Evolutionary conservation across 2,329 filamentous ascomycete species (phyloP).

Genomic region (Chrysoporthe cubensis): DNA sequence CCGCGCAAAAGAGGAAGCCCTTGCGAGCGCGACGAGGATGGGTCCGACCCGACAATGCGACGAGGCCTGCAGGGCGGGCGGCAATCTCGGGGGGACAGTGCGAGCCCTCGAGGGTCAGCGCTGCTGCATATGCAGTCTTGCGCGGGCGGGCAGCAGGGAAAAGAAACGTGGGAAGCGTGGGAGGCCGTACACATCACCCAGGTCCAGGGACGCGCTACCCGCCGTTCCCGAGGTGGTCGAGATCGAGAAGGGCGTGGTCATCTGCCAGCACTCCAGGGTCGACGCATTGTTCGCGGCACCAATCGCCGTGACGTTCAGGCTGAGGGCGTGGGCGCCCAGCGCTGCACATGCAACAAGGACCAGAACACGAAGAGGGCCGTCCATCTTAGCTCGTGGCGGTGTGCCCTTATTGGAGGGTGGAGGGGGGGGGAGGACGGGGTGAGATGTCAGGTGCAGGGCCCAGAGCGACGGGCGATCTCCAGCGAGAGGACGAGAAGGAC

Average conservation of each 20-base stretch:
- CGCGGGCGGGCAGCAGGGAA: neutral
- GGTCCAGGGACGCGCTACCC: conserved; percentile 36
- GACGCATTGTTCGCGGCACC: conserved; percentile 41
- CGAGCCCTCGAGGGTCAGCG: neutral
- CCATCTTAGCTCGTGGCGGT: conserved; percentile 14
- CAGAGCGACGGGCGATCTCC: neutral
- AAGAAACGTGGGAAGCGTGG: neutral
- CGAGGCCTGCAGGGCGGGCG: neutral
- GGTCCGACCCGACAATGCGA: neutral
- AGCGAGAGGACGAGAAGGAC: neutral
- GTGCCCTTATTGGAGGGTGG: neutral
- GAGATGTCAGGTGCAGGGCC: neutral
- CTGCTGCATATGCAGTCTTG: neutral
- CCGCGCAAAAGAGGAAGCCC: neutral
- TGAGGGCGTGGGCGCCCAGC: conserved; percentile 17
- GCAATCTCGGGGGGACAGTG: neutral
- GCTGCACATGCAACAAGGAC: conserved; percentile 8
- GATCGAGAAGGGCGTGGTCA: conserved; percentile 41
- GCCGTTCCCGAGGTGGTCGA: conserved; percentile 39
- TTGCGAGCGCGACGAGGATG: neutral
- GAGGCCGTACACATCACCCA: conserved; percentile 35
- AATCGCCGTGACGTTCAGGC: conserved; percentile 46
- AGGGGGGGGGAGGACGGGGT: neutral
- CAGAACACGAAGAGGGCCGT: conserved; percentile 5
- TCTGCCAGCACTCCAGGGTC: conserved; percentile 49